These are phyloP conservation scores for Penicillium decumbens DNA, from an alignment of 2,329 filamentous ascomycete genomes.

Conservation along the genomic window DNA sequence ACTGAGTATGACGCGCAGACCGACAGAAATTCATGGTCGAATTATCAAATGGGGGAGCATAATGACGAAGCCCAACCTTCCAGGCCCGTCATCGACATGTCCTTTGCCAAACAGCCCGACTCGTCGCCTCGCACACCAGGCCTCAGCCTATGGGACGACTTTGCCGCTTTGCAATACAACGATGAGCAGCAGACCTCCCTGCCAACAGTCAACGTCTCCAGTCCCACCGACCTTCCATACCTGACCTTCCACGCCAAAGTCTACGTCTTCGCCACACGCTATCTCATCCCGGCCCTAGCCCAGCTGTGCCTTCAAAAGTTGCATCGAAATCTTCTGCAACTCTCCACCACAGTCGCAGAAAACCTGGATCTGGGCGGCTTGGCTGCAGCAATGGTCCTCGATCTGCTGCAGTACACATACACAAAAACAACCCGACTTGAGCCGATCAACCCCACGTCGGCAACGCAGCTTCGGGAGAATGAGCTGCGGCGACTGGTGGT, in stretches of 20 bases:
- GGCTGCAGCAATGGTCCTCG: slow-evolving; percentile 33
- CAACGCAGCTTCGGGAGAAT: slow-evolving; percentile 37
- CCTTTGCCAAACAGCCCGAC: slow-evolving; percentile 35
- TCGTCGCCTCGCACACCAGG: slow-evolving; percentile 29
- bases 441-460: slow-evolving; percentile 34
- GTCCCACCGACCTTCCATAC: slow-evolving; percentile 32
- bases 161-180: slow-evolving; percentile 34
- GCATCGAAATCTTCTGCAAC: slow-evolving; percentile 34
- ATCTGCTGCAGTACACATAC: slow-evolving; percentile 39
- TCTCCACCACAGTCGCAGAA: slow-evolving; percentile 25
- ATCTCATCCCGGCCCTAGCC: slow-evolving; percentile 39
- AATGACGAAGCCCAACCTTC: slow-evolving; percentile 1
- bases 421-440: slow-evolving; percentile 39
- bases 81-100: slow-evolving; percentile 33
- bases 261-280: slow-evolving; percentile 43
- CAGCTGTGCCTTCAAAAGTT: slow-evolving; percentile 41
- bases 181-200: slow-evolving; percentile 20
- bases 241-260: slow-evolving; percentile 43
- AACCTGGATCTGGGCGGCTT: slow-evolving; percentile 16
- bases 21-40: slow-evolving; percentile 5
- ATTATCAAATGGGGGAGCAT: slow-evolving; percentile 1
- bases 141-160: slow-evolving; percentile 39
- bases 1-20: neutral
- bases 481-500: slow-evolving; percentile 39
- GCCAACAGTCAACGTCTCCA: slow-evolving; percentile 7